phyloP scores from a whole-genome alignment of 352 stramenopile species.

The Pythium periplocum region DNA sequence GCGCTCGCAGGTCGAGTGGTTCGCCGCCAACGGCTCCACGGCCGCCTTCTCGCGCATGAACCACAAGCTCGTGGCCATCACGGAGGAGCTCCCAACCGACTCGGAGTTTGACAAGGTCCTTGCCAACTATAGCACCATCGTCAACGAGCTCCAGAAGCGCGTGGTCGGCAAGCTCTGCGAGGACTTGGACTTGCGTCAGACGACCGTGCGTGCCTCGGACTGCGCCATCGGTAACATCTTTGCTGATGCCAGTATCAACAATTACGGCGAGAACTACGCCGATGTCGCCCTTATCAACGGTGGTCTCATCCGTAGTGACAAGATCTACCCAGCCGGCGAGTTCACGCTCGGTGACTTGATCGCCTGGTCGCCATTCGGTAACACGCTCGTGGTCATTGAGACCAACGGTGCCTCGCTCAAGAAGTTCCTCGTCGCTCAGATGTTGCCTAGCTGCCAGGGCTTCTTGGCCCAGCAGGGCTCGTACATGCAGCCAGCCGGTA shows the following conservation, averaged over 20 bases:
- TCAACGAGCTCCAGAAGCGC: constrained; percentile 9
- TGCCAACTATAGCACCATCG: constrained; percentile 8
- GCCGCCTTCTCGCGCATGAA: constrained; percentile 11
- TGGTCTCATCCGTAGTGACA: constrained; percentile 21
- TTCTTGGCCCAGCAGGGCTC: constrained; percentile 10
- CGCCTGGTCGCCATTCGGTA: constrained; percentile 27
- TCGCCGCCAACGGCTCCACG: constrained; percentile 1
- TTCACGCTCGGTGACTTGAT: constrained; percentile 23
- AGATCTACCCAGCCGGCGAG: constrained; percentile 17
- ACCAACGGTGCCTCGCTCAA: constrained; percentile 22
- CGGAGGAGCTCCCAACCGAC: constrained; percentile 11
- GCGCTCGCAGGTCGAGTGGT: constrained; percentile 21
- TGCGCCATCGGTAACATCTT: constrained; percentile 17
- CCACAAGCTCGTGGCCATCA: constrained; percentile 18
- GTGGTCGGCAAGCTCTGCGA: constrained; percentile 17
- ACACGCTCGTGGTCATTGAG: constrained; percentile 17
- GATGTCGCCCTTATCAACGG: constrained; percentile 20
- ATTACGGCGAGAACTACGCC: constrained; percentile 8
- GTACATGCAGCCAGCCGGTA: constrained; percentile 20
- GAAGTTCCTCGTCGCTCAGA: constrained; percentile 17
- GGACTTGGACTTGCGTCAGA: constrained; percentile 11
- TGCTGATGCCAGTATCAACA: constrained; percentile 11
- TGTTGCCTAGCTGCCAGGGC: constrained; percentile 9
- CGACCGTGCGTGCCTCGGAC: constrained; percentile 13
- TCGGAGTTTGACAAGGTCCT: constrained; percentile 15